phyloP scores from a whole-genome alignment of 768 basidiomycete species.

The Naematelia encephala region DNA sequence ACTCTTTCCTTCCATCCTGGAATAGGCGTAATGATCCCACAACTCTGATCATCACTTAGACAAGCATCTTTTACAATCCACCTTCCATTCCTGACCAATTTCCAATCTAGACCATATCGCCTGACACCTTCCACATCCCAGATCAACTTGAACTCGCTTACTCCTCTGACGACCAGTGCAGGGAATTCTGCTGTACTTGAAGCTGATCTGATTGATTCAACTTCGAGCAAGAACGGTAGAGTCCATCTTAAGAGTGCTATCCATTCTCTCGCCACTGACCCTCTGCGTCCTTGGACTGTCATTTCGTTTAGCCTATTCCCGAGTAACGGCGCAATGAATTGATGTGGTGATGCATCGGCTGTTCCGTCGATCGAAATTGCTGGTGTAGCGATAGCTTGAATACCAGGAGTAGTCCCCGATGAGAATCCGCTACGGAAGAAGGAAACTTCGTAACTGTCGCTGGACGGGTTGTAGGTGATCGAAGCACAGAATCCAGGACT shows the following conservation, averaged over 20 bases:
- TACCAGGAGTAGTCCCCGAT: not conserved
- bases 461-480: conserved; percentile 37
- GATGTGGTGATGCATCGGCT: conserved; percentile 58
- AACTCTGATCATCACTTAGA: not conserved
- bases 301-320: conserved; percentile 68
- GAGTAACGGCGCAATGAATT: conserved; percentile 72
- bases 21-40: not conserved
- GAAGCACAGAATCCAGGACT: conserved; percentile 37
- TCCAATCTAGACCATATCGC: not conserved
- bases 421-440: conserved; percentile 24
- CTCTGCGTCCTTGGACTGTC: conserved; percentile 31
- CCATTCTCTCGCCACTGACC: conserved; percentile 24
- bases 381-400: conserved; percentile 1
- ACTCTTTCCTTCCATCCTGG: not conserved
- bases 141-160: conserved; percentile 26
- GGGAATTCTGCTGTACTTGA: conserved; percentile 6
- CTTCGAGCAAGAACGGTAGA: conserved; percentile 69
- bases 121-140: conserved; percentile 19
- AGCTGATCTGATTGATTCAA: conserved; percentile 54
- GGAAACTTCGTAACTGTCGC: conserved; percentile 45
- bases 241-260: conserved; percentile 61
- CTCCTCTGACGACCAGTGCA: conserved; percentile 17
- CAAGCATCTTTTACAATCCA: not conserved
- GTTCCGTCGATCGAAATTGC: not conserved
- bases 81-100: not conserved